Conservation (phyloP, 352 stramenopile species). For the Phytophthora fragariaefolia region DNA sequence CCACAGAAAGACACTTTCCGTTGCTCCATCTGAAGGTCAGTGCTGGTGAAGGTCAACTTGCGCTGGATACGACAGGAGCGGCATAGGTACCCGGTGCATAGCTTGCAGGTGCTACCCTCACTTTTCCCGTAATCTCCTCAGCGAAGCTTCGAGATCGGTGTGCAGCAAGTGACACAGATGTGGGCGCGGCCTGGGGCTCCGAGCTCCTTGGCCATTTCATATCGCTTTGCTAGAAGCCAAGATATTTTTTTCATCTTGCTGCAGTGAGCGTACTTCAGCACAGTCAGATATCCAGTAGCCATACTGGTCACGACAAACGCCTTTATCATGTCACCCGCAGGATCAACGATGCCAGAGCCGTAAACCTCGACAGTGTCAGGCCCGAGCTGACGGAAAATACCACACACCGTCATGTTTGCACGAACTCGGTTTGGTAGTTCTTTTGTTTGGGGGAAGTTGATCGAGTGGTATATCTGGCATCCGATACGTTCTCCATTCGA, state of each 20-base stretch:
- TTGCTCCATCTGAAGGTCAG: conserved; percentile 28
- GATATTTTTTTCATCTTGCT: conserved; percentile 44
- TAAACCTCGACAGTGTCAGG: conserved; percentile 56
- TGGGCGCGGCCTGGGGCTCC: conserved; percentile 12
- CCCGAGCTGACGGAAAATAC: conserved; percentile 50
- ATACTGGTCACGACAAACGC: conserved; percentile 26
- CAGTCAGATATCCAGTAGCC: conserved; percentile 16
- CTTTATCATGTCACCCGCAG: conserved; percentile 39
- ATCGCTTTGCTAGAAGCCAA: conserved; percentile 29
- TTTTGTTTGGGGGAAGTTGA: conserved; percentile 51
- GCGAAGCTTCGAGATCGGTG: conserved; percentile 22
- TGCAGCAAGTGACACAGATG: conserved; percentile 35
- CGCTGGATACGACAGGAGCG: conserved; percentile 43
- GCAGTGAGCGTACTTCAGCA: conserved; percentile 40
- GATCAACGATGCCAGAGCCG: conserved; percentile 40
- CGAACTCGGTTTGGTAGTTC: conserved; percentile 41
- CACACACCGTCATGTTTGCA: conserved; percentile 52
- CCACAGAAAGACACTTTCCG: conserved; percentile 37
- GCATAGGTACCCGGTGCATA: conserved; percentile 46
- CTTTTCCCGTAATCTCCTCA: conserved; percentile 22
- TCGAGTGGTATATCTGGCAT: conserved; percentile 55
- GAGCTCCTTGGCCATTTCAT: conserved; percentile 24
- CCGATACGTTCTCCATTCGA: conserved; percentile 44
- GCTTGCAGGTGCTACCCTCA: conserved; percentile 33
- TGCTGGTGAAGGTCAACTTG: conserved; percentile 33